Evolutionary conservation across 2,329 filamentous ascomycete species (phyloP).

Genomic region (Exserohilum turcica): DNA sequence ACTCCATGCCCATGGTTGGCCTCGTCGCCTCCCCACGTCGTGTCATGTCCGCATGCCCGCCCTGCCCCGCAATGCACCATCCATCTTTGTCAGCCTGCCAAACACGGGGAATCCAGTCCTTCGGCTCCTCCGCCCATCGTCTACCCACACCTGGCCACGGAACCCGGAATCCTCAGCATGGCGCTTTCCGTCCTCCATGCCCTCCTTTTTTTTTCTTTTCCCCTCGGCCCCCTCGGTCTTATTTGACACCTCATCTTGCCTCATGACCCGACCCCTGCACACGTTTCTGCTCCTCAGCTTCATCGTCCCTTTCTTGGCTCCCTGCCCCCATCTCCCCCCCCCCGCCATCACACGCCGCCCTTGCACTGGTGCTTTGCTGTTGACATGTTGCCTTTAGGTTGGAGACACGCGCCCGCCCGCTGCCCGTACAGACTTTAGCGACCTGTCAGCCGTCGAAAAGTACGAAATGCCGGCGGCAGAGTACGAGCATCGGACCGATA

Average conservation of each 20-base stretch:
- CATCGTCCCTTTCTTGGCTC: constrained; percentile 17
- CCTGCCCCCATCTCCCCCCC: constrained; percentile 17
- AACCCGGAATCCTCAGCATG: constrained; percentile 7
- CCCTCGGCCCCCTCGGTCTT: constrained; percentile 15
- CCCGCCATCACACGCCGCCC: too few species aligned
- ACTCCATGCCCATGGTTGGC: constrained; percentile 11
- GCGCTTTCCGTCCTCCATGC: not conserved
- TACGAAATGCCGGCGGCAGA: constrained; percentile 85
- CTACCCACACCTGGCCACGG: constrained; percentile 11
- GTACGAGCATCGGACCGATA: constrained; percentile 85
- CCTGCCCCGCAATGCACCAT: constrained; percentile 28
- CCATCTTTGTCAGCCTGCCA: constrained; percentile 10
- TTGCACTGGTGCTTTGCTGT: constrained; percentile 22
- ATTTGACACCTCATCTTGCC: constrained; percentile 16
- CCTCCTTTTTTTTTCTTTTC: constrained; percentile 16
- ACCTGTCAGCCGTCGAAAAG: constrained; percentile 81
- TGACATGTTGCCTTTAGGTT: constrained; percentile 61
- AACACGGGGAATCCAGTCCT: constrained; percentile 10
- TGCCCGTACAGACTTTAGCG: constrained; percentile 78
- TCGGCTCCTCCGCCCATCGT: constrained; percentile 14
- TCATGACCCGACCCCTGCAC: constrained; percentile 23
- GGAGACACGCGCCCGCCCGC: constrained; percentile 77
- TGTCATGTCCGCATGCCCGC: constrained; percentile 17
- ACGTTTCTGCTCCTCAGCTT: constrained; percentile 4
- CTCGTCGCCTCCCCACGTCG: constrained; percentile 19